Percentiles rank a stretch among this genome's conserved stretches.
phyloP scores from a whole-genome alignment of 1,284 basidiomycete genomes.

The Entoloma clypeatum region DNA sequence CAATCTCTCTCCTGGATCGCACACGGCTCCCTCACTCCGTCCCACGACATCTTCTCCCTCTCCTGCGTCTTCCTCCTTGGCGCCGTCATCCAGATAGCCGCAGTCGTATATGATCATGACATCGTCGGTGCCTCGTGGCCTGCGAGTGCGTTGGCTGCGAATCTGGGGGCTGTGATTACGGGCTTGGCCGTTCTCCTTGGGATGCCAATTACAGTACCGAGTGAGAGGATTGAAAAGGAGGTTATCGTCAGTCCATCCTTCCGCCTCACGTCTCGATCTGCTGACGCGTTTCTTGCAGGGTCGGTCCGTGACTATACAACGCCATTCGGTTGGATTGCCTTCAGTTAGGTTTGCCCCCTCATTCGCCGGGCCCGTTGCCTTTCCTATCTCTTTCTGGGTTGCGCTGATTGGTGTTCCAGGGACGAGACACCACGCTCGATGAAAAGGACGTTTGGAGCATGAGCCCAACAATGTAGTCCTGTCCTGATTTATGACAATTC shows the following conservation, averaged over 20 bases:
- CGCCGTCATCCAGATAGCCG: constrained; percentile 43
- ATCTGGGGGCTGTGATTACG: constrained; percentile 38
- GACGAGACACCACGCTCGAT: constrained; percentile 59
- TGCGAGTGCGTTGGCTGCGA: constrained; percentile 32
- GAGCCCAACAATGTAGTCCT: constrained; percentile 65
- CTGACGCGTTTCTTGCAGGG: constrained; percentile 35
- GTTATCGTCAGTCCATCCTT: constrained; percentile 44
- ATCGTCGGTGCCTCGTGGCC: constrained; percentile 39
- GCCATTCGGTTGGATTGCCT: constrained; percentile 76
- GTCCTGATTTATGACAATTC: constrained; percentile 48
- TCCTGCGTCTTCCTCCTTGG: constrained; percentile 43
- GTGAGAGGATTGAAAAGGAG: constrained; percentile 39
- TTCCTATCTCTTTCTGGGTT: background rate
- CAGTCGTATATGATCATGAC: constrained; percentile 43
- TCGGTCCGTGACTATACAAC: constrained; percentile 65
- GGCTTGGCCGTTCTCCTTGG: constrained; percentile 43
- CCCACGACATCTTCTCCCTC: constrained; percentile 51
- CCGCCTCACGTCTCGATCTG: background rate
- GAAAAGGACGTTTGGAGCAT: constrained; percentile 71
- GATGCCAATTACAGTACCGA: constrained; percentile 60
- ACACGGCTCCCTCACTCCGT: constrained; percentile 43
- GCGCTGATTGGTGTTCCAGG: constrained; percentile 30
- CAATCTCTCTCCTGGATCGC: constrained; percentile 51
- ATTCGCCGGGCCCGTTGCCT: constrained; percentile 42
- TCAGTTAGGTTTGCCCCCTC: constrained; percentile 73